Evolutionary conservation across 192 early-diverging fungal species (phyloP).

Genomic region (Chytriomyces sp.): DNA sequence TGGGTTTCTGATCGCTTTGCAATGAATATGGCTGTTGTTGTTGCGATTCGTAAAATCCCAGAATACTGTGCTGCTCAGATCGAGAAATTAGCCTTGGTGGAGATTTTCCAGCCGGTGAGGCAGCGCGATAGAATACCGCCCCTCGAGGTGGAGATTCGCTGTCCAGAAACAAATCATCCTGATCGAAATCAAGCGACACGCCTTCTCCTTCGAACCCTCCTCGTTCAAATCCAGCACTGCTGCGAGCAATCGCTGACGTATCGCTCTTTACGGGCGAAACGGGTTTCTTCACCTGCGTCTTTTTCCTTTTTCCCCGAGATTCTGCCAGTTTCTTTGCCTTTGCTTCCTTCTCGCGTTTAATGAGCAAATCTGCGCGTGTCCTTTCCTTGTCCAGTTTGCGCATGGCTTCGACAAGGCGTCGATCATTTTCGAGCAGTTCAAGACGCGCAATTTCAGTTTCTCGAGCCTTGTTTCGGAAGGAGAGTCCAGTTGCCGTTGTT

Average conservation of each 20-base stretch:
- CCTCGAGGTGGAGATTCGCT: neutral
- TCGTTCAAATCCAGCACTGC: neutral
- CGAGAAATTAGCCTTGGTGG: neutral
- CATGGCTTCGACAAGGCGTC: neutral
- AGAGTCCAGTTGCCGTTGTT: constrained; percentile 1
- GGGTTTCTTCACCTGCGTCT: too few species aligned
- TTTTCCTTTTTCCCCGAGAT: neutral
- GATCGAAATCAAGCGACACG: neutral
- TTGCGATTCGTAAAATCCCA: too few species aligned
- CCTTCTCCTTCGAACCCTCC: neutral
- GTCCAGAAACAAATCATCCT: neutral
- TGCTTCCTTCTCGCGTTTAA: neutral
- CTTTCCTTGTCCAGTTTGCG: neutral
- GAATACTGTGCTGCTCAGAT: neutral
- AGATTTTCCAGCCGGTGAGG: neutral
- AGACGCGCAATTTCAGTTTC: neutral
- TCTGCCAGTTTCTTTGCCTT: neutral
- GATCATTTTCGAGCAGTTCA: neutral
- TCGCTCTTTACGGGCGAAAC: too few species aligned
- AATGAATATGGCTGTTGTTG: too few species aligned
- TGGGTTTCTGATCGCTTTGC: too few species aligned
- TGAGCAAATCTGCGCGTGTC: neutral
- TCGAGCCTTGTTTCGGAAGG: neutral
- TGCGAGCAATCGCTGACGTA: neutral
- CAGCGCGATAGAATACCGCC: neutral